Base-by-base conservation (phyloP, 2,329 filamentous ascomycete species). In the Botrytis sinoallii region DNA sequence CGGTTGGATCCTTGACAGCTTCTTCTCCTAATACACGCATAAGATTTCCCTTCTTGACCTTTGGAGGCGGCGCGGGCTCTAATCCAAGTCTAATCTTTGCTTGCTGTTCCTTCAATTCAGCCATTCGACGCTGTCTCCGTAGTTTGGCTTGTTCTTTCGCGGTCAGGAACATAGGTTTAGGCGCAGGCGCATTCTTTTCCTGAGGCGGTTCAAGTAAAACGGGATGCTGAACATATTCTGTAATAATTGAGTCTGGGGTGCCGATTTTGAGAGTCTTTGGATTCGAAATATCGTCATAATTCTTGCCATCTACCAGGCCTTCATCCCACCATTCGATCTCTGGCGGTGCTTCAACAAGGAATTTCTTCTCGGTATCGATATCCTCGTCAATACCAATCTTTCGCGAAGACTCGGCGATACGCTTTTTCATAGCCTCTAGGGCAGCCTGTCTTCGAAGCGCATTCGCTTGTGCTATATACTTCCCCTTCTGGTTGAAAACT, bases 241-340 rank as follows among this genome's bases (percentile, higher is more conserved):
- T 98, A 74, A 99, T 90, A 79, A 98, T 95, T 70, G 90, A 92
- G 81, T 98, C 94, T n/a, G 90, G 84, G 0, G 89, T 89, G 57
- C 90, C 87, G 76, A 97, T 88, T 82, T 95, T 96, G 75, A 96
- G 85, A 61, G 88, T 90, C 25, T 84, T 83, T 0, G 88, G 85
- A 74, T 92, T 84, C 40, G 91, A 88, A 74, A 96, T 88, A 75
- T 87, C 86, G 74, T 91, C 88, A 83, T 98, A 98, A 72, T 88
- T 91, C 60, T 88, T 88, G 60, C 92, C 93, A 70, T 92, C 88
- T 25, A 97, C 87, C 29, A 98, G 85, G 3, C 91, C 93, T 84
- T 98, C 95, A 79, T 99, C 96, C 93, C 95, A 98, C 96, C 96
- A 99, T 82, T 99, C 96, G 60, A 98, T 88, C 12, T 92, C 92